phyloP scores from a whole-genome alignment of 163 green algal species.

The Trebouxiophyceae sp. region DNA sequence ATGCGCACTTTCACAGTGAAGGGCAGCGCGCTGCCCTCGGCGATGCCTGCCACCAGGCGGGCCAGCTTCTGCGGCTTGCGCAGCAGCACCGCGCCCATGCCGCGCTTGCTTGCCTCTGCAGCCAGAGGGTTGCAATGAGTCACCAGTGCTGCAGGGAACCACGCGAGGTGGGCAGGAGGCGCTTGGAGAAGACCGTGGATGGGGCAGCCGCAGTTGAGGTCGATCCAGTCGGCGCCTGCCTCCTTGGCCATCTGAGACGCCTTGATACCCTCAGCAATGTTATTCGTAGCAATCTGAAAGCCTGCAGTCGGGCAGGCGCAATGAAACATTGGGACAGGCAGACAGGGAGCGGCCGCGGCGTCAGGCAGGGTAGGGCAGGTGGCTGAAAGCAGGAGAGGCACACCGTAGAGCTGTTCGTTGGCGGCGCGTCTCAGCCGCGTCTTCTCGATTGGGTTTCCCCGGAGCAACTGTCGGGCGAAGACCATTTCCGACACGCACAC shows the following conservation, averaged over 20 bases:
- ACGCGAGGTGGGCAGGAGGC: not conserved
- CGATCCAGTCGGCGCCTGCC: slow-evolving; percentile 53
- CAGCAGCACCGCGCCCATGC: slow-evolving; percentile 64
- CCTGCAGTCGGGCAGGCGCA: slow-evolving; percentile 12
- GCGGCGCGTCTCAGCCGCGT: slow-evolving; percentile 40
- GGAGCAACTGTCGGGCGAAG: slow-evolving; percentile 22
- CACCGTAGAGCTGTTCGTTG: slow-evolving; percentile 54
- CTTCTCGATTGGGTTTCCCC: slow-evolving; percentile 43
- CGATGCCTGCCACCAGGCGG: slow-evolving; percentile 68
- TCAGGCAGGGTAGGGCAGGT: not conserved
- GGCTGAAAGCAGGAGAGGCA: not conserved
- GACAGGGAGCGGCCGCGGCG: not conserved
- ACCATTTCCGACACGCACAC: slow-evolving; percentile 23
- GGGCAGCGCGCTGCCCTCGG: slow-evolving; percentile 44
- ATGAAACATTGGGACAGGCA: not conserved
- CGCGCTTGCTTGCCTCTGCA: slow-evolving; percentile 60
- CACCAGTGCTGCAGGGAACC: not conserved
- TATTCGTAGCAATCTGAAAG: slow-evolving; percentile 68
- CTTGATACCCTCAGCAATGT: slow-evolving; percentile 58
- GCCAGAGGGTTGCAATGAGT: not conserved
- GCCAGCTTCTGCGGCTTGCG: slow-evolving; percentile 65
- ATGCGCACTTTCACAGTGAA: slow-evolving; percentile 74
- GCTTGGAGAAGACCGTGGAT: slow-evolving; percentile 52
- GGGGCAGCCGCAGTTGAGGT: slow-evolving; percentile 80
- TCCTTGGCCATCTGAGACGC: slow-evolving; percentile 49